phyloP scores from a whole-genome alignment of 2,329 filamentous ascomycete species.

The Cladosporium sp. region DNA sequence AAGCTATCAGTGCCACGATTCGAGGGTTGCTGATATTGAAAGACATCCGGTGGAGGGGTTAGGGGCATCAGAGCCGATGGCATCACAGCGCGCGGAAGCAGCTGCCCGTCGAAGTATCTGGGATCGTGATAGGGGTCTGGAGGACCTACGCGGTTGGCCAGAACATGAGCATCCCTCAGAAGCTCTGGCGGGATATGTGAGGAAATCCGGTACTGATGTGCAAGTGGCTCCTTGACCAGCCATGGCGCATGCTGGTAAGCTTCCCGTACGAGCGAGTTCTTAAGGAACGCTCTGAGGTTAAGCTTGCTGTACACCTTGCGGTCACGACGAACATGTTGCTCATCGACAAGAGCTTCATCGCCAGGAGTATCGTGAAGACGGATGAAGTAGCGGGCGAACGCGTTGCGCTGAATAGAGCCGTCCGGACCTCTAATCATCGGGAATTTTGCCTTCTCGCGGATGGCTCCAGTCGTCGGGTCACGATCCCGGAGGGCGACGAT shows the following conservation, averaged over 20 bases:
- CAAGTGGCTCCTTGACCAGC: slow-evolving; percentile 86
- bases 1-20: background rate
- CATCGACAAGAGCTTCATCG: slow-evolving; percentile 76
- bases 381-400: slow-evolving; percentile 79
- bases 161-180: slow-evolving; percentile 63
- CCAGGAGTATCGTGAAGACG: slow-evolving; percentile 64
- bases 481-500: slow-evolving; percentile 71
- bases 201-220: slow-evolving; percentile 79
- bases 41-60: background rate
- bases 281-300: slow-evolving; percentile 89
- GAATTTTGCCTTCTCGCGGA: slow-evolving; percentile 84
- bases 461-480: slow-evolving; percentile 63
- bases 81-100: background rate
- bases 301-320: slow-evolving; percentile 93
- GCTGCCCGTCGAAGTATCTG: background rate
- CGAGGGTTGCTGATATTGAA: background rate
- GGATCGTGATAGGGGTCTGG: background rate
- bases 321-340: slow-evolving; percentile 80
- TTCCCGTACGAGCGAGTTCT: slow-evolving; percentile 88
- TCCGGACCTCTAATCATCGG: slow-evolving; percentile 60
- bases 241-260: slow-evolving; percentile 96
- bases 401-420: slow-evolving; percentile 65
- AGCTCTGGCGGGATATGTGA: slow-evolving; percentile 82
- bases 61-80: background rate
- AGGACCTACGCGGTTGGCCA: slow-evolving; percentile 9